These are phyloP conservation scores for Pythium coloratum DNA, from an alignment of 352 stramenopile genomes.

Conservation along the genomic window DNA sequence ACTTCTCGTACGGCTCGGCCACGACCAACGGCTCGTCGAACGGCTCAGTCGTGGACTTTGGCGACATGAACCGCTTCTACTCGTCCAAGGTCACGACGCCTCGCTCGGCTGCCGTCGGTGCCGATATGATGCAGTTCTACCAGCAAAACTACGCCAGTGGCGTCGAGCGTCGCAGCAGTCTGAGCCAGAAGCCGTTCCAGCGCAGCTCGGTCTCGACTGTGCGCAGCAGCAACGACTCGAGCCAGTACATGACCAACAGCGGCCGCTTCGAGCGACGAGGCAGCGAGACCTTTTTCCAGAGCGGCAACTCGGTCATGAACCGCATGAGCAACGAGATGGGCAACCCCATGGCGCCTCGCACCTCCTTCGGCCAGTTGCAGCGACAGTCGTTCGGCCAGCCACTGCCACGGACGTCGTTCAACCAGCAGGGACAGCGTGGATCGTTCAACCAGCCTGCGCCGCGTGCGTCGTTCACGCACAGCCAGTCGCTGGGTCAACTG, in stretches of 20 bases:
- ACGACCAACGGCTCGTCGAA: slow-evolving; percentile 68
- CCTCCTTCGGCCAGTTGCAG: slow-evolving; percentile 18
- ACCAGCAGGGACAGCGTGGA: background rate
- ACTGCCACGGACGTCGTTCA: slow-evolving; percentile 21
- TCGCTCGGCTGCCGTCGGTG: slow-evolving; percentile 23
- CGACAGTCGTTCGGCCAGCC: slow-evolving; percentile 1
- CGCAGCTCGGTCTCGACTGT: slow-evolving; percentile 30
- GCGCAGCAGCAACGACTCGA: slow-evolving; percentile 29
- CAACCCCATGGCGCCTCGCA: slow-evolving; percentile 8
- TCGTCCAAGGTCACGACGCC: slow-evolving; percentile 26
- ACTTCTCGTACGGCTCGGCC: slow-evolving; percentile 74
- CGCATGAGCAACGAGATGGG: slow-evolving; percentile 25
- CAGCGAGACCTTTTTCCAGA: slow-evolving; percentile 33
- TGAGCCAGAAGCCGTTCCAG: slow-evolving; percentile 19
- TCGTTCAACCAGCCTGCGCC: background rate
- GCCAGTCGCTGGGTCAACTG: background rate
- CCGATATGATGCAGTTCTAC: slow-evolving; percentile 32
- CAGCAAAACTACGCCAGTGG: slow-evolving; percentile 32
- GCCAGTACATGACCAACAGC: slow-evolving; percentile 18
- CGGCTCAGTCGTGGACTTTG: slow-evolving; percentile 68
- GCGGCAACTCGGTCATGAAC: slow-evolving; percentile 28
- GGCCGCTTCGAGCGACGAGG: slow-evolving; percentile 22
- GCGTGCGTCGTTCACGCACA: background rate
- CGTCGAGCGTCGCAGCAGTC: slow-evolving; percentile 20
- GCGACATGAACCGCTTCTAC: slow-evolving; percentile 84